A percentile compares a stretch with the other conserved stretches of the same genome.
Conservation (phyloP, 2,329 filamentous ascomycete species). For the Fusarium heterosporum region DNA sequence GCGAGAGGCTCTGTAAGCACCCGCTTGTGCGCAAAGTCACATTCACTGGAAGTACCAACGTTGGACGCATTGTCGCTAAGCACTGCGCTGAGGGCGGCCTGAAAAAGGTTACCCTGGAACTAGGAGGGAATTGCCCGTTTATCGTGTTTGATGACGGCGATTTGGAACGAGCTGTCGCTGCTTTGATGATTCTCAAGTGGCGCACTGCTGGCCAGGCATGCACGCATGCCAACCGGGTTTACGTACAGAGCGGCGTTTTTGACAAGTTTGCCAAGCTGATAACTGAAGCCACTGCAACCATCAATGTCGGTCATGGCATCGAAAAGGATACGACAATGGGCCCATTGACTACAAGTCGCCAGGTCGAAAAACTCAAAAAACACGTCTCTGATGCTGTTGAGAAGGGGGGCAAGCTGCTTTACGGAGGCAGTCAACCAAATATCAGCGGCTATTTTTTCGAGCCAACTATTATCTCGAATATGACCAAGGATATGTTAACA, state of each 20-base stretch:
- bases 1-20: conserved; percentile 59
- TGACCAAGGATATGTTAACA: neutral
- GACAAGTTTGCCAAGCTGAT: neutral
- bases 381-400: neutral
- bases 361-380: neutral
- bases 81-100: conserved; percentile 70
- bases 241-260: neutral
- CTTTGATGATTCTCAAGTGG: conserved; percentile 64
- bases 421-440: neutral
- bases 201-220: conserved; percentile 74
- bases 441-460: neutral
- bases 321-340: neutral
- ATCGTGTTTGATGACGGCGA: conserved; percentile 76
- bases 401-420: neutral
- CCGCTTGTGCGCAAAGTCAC: conserved; percentile 71
- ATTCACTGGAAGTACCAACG: conserved; percentile 78
- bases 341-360: neutral
- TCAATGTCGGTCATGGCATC: neutral
- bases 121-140: conserved; percentile 76
- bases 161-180: neutral
- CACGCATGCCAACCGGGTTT: neutral
- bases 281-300: neutral
- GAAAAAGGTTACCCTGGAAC: conserved; percentile 75
- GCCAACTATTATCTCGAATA: neutral
- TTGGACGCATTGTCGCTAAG: conserved; percentile 73